A percentile compares a stretch with the other conserved stretches of the same genome.
Evolutionary conservation across 2,329 filamentous ascomycete species (phyloP).

Genomic region (Botryotinia globosa): DNA sequence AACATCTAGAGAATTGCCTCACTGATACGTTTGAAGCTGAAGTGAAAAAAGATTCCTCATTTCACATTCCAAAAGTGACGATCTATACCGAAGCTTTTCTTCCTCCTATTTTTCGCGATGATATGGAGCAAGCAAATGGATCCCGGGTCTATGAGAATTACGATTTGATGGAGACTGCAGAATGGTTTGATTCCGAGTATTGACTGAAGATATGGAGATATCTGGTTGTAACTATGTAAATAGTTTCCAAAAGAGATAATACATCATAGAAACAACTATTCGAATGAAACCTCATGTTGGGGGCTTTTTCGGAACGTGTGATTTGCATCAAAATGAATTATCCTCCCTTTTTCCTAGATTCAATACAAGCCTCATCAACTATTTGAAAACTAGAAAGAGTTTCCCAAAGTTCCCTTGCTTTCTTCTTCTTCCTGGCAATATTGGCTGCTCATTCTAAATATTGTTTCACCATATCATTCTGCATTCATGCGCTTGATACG

Average conservation of each 20-base stretch:
- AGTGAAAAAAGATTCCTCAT: neutral
- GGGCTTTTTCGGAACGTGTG: neutral
- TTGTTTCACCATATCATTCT: neutral
- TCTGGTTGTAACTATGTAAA: no score
- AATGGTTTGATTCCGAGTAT: neutral
- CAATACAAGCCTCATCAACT: neutral
- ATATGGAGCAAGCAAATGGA: neutral
- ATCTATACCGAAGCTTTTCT: neutral
- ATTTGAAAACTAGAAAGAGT: accelerated
- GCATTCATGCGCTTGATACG: neutral
- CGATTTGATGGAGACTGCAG: neutral
- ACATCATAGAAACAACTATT: no score
- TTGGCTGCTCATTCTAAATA: accelerated
- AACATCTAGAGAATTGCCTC: neutral
- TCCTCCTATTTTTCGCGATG: neutral
- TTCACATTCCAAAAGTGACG: neutral
- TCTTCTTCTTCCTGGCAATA: neutral
- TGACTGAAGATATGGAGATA: no score
- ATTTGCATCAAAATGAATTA: neutral
- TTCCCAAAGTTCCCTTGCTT: neutral
- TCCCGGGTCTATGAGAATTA: neutral
- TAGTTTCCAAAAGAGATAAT: no score
- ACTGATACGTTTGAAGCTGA: neutral
- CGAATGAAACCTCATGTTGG: no score
- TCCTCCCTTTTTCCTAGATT: accelerated